phyloP scores from a whole-genome alignment of 2,329 filamentous ascomycete genomes.

The Fusarium annulatum region DNA sequence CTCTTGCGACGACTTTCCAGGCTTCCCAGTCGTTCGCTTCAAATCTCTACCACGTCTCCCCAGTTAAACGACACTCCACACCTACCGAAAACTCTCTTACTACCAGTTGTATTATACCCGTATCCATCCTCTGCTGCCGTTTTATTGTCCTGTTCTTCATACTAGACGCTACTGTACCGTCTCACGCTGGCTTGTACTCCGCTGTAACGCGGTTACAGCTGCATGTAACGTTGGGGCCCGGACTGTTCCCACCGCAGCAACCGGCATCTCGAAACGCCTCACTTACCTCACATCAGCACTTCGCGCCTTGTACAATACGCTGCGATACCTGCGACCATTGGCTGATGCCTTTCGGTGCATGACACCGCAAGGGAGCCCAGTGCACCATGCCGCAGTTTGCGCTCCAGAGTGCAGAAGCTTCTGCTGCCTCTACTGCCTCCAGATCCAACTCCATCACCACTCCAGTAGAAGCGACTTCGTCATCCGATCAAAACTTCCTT shows the following conservation, averaged over 20 bases:
- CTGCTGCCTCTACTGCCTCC: constrained; percentile 32
- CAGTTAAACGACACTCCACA: constrained; percentile 28
- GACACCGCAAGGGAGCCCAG: constrained; percentile 47
- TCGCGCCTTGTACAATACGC: constrained; percentile 19
- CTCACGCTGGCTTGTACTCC: constrained; percentile 24
- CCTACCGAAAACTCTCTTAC: constrained; percentile 16
- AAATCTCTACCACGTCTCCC: constrained; percentile 13
- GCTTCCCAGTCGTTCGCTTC: constrained; percentile 35
- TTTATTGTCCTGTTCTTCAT: constrained; percentile 5
- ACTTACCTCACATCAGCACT: constrained; percentile 37
- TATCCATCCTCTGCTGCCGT: constrained; percentile 16
- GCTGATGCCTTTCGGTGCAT: constrained; percentile 45
- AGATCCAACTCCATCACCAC: constrained; percentile 27
- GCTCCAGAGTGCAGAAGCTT: constrained; percentile 58
- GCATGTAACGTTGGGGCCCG: constrained; percentile 43
- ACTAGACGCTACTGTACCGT: constrained; percentile 22
- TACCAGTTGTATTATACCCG: constrained; percentile 18
- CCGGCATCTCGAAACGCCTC: constrained; percentile 50
- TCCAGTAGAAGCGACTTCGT: constrained; percentile 23
- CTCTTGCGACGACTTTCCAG: constrained; percentile 17
- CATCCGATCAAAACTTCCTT: constrained; percentile 17
- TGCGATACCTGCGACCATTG: constrained; percentile 36
- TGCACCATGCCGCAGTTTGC: constrained; percentile 65
- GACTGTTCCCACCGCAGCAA: constrained; percentile 41
- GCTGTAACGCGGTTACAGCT: constrained; percentile 36